These are phyloP conservation scores for Apodospora peruviana DNA, from an alignment of 495 filamentous ascomycete species.

Conservation along the genomic window DNA sequence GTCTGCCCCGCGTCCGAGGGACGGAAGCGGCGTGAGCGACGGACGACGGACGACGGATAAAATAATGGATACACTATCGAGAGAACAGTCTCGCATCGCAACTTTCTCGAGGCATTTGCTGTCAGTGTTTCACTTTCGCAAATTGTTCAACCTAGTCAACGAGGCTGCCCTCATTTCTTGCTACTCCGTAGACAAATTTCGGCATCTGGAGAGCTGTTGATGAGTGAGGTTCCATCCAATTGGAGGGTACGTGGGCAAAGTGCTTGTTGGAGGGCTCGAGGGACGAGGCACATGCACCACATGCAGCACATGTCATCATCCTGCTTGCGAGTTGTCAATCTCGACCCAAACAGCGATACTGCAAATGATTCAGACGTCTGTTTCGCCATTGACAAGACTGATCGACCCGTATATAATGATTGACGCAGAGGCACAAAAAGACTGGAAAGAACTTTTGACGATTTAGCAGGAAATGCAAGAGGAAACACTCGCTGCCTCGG, in stretches of 20 bases:
- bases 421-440: too few relatives aligned
- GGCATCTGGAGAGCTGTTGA: too few relatives aligned
- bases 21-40: background rate
- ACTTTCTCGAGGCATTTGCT: conserved; percentile 10
- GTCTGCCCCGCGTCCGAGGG: conserved; percentile 2
- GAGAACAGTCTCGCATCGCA: too few relatives aligned
- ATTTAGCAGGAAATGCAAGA: background rate
- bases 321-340: background rate
- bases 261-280: conserved; percentile 3
- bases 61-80: background rate
- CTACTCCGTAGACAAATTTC: too few relatives aligned
- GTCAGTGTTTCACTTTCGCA: background rate
- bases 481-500: background rate
- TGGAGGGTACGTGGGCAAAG: background rate
- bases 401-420: too few relatives aligned
- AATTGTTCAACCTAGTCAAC: too few relatives aligned
- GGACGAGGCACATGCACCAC: conserved; percentile 11
- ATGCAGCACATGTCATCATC: conserved; percentile 18
- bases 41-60: background rate
- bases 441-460: background rate
- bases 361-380: too few relatives aligned
- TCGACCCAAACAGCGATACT: background rate
- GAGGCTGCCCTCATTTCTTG: too few relatives aligned
- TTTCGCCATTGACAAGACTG: too few relatives aligned
- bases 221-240: background rate